Evolutionary conservation across 805 yeast species (phyloP).

Genomic region (Saccharomycopsis sp.): DNA sequence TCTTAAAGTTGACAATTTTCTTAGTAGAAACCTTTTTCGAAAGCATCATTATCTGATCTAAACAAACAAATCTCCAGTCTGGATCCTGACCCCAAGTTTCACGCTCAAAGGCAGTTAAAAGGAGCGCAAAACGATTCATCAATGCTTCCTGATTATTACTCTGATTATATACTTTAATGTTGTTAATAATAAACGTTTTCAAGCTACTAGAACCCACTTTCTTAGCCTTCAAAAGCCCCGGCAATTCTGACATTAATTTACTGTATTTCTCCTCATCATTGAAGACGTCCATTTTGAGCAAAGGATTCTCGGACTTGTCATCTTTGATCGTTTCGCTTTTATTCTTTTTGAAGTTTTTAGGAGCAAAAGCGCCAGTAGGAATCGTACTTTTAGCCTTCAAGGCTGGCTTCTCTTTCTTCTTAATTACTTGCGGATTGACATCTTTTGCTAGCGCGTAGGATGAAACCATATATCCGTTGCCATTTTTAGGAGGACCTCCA

Average conservation of each 20-base stretch:
- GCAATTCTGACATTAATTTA: neutral
- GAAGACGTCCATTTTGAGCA: constrained; percentile 9
- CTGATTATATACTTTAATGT: constrained; percentile 7
- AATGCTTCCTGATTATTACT: constrained; percentile 8
- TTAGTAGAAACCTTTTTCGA: constrained; percentile 1
- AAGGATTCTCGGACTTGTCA: neutral
- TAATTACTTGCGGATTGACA: no score
- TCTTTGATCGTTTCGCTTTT: neutral
- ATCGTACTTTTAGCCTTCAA: constrained; percentile 11
- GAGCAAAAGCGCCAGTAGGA: constrained; percentile 19
- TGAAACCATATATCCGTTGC: no score
- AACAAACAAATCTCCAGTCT: constrained; percentile 19
- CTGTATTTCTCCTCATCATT: neutral
- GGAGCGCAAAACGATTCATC: constrained; percentile 16
- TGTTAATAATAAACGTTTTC: constrained; percentile 11
- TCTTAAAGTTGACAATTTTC: constrained; percentile 13
- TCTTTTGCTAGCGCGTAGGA: no score
- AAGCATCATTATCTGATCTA: constrained; percentile 11
- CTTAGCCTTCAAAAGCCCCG: neutral
- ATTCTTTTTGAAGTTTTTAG: constrained; percentile 10
- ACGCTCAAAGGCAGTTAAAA: constrained; percentile 18
- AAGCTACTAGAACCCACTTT: neutral
- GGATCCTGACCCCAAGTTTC: constrained; percentile 16
- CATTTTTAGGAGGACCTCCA: neutral
- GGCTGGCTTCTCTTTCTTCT: neutral